Evolutionary conservation across 805 yeast genomes (phyloP).

Genomic region (Barnettozyma vustinii): DNA sequence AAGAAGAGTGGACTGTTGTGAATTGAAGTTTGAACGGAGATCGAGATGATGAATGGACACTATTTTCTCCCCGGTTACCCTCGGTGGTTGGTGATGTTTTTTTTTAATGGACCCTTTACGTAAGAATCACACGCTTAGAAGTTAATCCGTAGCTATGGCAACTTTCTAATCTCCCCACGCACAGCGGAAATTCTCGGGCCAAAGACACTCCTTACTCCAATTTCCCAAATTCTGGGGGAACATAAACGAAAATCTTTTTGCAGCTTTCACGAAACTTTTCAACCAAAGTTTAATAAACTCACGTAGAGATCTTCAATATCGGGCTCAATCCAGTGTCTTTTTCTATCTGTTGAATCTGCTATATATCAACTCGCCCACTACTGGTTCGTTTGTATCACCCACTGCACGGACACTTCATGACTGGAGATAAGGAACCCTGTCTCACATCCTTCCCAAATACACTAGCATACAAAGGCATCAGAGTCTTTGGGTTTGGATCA

Average conservation of each 20-base stretch:
- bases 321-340: neutral
- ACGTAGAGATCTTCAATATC: neutral
- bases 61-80: neutral
- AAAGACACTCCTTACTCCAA: neutral
- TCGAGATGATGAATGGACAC: neutral
- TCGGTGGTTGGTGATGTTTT: neutral
- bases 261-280: no score
- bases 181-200: neutral
- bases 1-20: conserved; percentile 60
- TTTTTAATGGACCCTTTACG: neutral
- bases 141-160: neutral
- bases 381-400: neutral
- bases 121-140: no score
- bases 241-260: neutral
- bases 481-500: conserved; percentile 13
- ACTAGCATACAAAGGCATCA: conserved; percentile 4
- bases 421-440: neutral
- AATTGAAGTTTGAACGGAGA: neutral
- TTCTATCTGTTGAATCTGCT: neutral
- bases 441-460: neutral
- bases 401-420: no score
- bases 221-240: neutral
- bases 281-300: no score
- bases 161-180: neutral
- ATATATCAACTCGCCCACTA: neutral